Base-by-base conservation (phyloP, 192 early-diverging fungal genomes). In the Mortierella antarctica region DNA sequence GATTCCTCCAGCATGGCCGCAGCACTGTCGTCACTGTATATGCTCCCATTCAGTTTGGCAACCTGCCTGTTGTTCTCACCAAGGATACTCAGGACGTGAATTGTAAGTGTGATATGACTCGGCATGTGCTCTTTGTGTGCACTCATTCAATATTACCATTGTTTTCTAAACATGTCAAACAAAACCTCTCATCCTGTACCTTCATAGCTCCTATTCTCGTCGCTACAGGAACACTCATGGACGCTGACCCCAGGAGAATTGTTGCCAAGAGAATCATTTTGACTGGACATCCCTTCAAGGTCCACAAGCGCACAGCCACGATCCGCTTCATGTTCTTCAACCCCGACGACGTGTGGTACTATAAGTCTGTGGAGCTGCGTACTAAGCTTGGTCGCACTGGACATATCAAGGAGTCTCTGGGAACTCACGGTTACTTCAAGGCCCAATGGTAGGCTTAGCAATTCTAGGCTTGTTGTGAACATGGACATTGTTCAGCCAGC, bases 281-380 rank as follows among this genome's bases (percentile, higher is more conserved):
- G 46, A 97, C 96, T 2, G 98, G 97, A 50, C 92, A 97, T 72
- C 96, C 97, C 40, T 98, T 89, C 90, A 97, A 97, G 84, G 89
- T 98, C 67, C 90, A 98, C 88, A 96, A 94, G 83, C 92, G 94
- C 40, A 89, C 92, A 44, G 96, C 95, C 10, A 97, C 98, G 12
- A 89, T 99, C 60, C 93, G 97, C 56, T 97, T 90, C 85, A 99
- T 99, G 97, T 98, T 99, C 89, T 98, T 96, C 83, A 94, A 93
- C 80, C 89, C 95, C 20, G 93, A 96, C 18, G 97, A 99, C 85
- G 89, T 98, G 56, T 84, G 88, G 69, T 99, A 95, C 91, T 99
- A 98, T 86, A 97, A 96, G 83, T 96, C 98, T 40, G 89, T 99
- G 9, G 96, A 98, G 82, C 82, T 99, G 53, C 83, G 87, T 42